Evolutionary conservation across 2,329 filamentous ascomycete genomes (phyloP).

Genomic region (Colletotrichum cuscutae): DNA sequence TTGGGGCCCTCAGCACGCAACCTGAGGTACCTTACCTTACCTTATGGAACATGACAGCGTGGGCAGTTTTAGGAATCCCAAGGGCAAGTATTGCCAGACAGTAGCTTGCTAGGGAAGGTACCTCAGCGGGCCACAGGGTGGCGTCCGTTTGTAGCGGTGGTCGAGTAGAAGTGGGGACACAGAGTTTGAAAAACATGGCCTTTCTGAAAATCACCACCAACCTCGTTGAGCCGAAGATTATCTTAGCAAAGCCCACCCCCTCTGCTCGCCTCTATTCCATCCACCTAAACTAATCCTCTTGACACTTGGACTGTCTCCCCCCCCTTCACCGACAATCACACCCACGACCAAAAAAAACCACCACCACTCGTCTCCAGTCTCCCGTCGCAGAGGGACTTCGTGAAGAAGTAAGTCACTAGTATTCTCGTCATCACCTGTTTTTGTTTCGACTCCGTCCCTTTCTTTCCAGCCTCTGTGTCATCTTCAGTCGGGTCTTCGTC

Average conservation of each 20-base stretch:
- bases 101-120: slow-evolving; percentile 6
- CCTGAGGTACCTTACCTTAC: no score
- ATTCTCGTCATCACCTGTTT: not conserved
- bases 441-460: not conserved
- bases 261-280: slow-evolving; percentile 31
- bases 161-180: slow-evolving; percentile 32
- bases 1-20: slow-evolving; percentile 10
- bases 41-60: slow-evolving; percentile 3
- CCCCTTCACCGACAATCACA: slow-evolving; percentile 35
- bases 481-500: slow-evolving; percentile 19
- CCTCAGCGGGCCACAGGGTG: slow-evolving; percentile 24
- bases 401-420: slow-evolving; percentile 31
- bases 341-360: slow-evolving; percentile 14
- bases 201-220: slow-evolving; percentile 41
- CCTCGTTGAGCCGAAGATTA: slow-evolving; percentile 33
- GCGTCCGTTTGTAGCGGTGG: slow-evolving; percentile 33
- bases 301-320: slow-evolving; percentile 33
- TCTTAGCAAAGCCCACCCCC: slow-evolving; percentile 35
- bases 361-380: slow-evolving; percentile 9
- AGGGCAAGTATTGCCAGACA: not conserved
- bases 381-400: slow-evolving; percentile 28
- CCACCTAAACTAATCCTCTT: slow-evolving; percentile 23
- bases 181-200: slow-evolving; percentile 36
- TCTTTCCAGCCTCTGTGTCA: slow-evolving; percentile 18
- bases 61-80: not conserved